A percentile compares a stretch with the other conserved stretches of the same genome.
These are phyloP conservation scores for Suillus paluster DNA, from an alignment of 768 basidiomycete species.

Conservation along the genomic window DNA sequence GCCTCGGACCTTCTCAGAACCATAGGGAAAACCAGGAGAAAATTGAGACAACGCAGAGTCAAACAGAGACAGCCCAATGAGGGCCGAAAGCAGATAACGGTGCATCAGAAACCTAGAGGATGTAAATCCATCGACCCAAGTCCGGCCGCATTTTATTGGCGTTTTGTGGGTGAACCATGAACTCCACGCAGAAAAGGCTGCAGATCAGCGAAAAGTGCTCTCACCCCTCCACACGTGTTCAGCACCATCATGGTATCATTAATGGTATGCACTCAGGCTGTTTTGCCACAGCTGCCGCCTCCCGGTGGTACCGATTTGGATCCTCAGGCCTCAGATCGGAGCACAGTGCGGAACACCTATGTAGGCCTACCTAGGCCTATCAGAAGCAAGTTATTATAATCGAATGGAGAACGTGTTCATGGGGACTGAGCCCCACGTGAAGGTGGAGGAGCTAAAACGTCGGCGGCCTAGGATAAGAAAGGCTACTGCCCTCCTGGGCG, in stretches of 20 bases:
- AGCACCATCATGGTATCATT: not conserved
- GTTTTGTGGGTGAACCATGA: no score
- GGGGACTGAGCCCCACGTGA: not conserved
- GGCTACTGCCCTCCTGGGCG: not conserved
- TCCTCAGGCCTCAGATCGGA: not conserved
- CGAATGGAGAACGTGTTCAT: not conserved
- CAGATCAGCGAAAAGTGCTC: not conserved
- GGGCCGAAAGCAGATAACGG: conserved; percentile 19
- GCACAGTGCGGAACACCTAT: not conserved
- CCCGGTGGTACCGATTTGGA: not conserved
- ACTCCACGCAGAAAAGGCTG: conserved; percentile 4
- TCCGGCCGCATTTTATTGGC: not conserved
- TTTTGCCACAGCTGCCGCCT: not conserved
- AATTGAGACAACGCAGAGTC: conserved; percentile 35
- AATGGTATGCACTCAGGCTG: no score
- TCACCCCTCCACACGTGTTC: conserved; percentile 8
- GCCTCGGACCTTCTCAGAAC: conserved; percentile 73
- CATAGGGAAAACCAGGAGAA: conserved; percentile 71
- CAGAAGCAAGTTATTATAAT: not conserved
- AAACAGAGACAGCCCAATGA: conserved; percentile 35
- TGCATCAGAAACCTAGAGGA: not conserved
- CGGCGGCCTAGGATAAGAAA: not conserved
- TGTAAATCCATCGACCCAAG: not conserved
- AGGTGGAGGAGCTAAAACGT: not conserved
- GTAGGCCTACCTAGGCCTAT: not conserved